These are phyloP conservation scores for Bocquillonia castaneifolia DNA, from an alignment of 441 rosid species.

Conservation along the genomic window DNA sequence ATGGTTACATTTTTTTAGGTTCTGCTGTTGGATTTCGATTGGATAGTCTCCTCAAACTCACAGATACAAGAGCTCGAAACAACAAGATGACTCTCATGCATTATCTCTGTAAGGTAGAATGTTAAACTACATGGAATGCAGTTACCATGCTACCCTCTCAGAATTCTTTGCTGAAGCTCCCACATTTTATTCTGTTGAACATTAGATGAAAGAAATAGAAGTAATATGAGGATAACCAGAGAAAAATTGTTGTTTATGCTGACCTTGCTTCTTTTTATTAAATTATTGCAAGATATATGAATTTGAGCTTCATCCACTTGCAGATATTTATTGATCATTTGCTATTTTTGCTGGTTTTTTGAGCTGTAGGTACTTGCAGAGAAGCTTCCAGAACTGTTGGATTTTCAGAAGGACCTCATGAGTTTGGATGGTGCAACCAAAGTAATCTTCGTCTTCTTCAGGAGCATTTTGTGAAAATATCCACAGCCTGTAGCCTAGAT, in stretches of 20 bases:
- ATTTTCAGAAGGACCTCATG: constrained; percentile 61
- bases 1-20: constrained; percentile 41
- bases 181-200: neutral
- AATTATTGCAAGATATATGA: neutral
- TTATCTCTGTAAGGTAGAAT: constrained; percentile 87
- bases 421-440: constrained; percentile 72
- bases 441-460: constrained; percentile 35
- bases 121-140: neutral
- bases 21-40: constrained; percentile 91
- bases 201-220: constrained; percentile 1
- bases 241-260: neutral
- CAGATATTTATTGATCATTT: neutral
- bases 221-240: neutral
- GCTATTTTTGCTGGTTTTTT: neutral
- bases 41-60: constrained; percentile 95
- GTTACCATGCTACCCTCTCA: neutral
- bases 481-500: neutral
- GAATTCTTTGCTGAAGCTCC: neutral
- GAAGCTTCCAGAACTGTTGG: constrained; percentile 70
- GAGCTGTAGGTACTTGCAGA: constrained; percentile 65
- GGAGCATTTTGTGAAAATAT: neutral
- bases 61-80: constrained; percentile 79
- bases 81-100: constrained; percentile 98
- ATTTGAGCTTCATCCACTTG: neutral
- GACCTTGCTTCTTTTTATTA: neutral